Base-by-base conservation (phyloP, 2,329 filamentous ascomycete genomes). In the Exophiala oligosperma region DNA sequence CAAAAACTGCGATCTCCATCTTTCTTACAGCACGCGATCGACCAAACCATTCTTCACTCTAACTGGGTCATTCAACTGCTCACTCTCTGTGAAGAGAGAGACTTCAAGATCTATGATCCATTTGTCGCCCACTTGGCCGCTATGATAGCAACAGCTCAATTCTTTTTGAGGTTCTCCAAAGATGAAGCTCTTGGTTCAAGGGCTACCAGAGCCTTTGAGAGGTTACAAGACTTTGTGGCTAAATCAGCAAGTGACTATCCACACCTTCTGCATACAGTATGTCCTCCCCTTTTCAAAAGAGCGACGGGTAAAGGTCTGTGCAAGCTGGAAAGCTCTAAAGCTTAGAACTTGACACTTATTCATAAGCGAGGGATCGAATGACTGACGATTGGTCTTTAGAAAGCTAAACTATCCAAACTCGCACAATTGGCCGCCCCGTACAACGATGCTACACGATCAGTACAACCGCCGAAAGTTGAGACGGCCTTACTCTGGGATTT, bases 1-100 rank as follows among this genome's bases (percentile, higher is more conserved):
- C 56, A 56, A 52, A 52, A 48, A 28, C 58, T 57, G 3, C 61
- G 55, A 29, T 62, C 63, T n/a, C 61, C 63, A 4, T 65, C 63
- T 4, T 65, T 65, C 38, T 52, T 65, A 5, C 63, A 65, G 44
- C 63, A 63, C 35, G 58, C 63, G n/a, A 58, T 54, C 4, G 63
- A 65, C 35, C 63, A 65, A 40, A 52, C 57, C 3, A 56, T 59
- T 24, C 47, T 65, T 14, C 63, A 65, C 46, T 61, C 63, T 1
- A 59, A 48, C 2, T 65, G 63, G 63, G 54, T 65, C 17, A 51
- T 60, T 12, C 53, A 55, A 26, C 49, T 63, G 12, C 50, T 65
- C n/a, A 44, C 49, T 9, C n/a, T 61, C 28, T 59, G 54, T 32
- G 52, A 58, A 24, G 58, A 65, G 12, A 54, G 52, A 32, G 35